Percentiles rank a stretch among this genome's conserved stretches.
phyloP scores from a whole-genome alignment of 768 basidiomycete species.

The Pleurotus ostreatus region DNA sequence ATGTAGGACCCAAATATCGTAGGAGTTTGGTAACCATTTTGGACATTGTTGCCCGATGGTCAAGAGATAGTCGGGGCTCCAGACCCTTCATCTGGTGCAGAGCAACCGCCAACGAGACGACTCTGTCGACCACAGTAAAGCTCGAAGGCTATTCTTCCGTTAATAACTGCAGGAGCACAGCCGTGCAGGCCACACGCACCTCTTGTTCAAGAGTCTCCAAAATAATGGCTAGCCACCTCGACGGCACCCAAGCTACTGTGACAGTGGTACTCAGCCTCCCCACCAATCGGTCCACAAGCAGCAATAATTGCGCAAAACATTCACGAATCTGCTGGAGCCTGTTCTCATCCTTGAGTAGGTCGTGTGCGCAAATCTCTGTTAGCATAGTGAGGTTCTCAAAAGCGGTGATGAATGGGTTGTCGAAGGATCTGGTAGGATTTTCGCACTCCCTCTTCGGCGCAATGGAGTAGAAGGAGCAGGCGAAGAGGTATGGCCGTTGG shows the following conservation, averaged over 20 bases:
- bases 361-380: slow-evolving; percentile 39
- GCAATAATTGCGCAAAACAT: slow-evolving; percentile 47
- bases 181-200: slow-evolving; percentile 28
- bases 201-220: slow-evolving; percentile 53
- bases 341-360: slow-evolving; percentile 24
- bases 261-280: slow-evolving; percentile 35
- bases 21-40: slow-evolving; percentile 67
- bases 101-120: slow-evolving; percentile 50
- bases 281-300: slow-evolving; percentile 48
- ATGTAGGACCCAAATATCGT: slow-evolving; percentile 65
- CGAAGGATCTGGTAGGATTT: slow-evolving; percentile 20
- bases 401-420: slow-evolving; percentile 50
- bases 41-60: slow-evolving; percentile 50
- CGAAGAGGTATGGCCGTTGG: slow-evolving; percentile 48
- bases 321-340: slow-evolving; percentile 35
- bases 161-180: slow-evolving; percentile 9
- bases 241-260: slow-evolving; percentile 56
- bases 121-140: slow-evolving; percentile 68
- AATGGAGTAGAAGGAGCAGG: slow-evolving; percentile 60
- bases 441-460: slow-evolving; percentile 15
- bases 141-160: slow-evolving; percentile 40
- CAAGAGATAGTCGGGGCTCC: slow-evolving; percentile 48
- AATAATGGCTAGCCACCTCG: slow-evolving; percentile 55
- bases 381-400: slow-evolving; percentile 53
- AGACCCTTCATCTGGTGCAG: slow-evolving; percentile 50